Evolutionary conservation across 1,139 yeast genomes (phyloP), one percentile per base, ranked within the genome.

Genomic region (Geotrichum candidum): DNA sequence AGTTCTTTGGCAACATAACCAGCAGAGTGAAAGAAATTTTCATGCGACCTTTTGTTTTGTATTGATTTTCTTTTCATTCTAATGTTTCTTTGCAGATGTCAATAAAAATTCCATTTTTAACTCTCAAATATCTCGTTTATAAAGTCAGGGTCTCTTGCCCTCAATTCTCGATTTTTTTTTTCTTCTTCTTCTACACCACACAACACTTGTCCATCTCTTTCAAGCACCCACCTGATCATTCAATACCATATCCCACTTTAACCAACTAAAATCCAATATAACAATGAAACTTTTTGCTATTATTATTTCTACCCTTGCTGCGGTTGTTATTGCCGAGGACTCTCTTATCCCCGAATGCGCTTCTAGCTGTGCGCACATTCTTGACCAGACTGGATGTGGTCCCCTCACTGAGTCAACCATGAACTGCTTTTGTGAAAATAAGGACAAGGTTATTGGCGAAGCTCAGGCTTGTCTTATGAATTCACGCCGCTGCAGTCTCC

Each of bases 371-470:
- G n/a, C 22, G n/a, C 18, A 31, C 50, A 15, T 60, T 38, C 45
- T 60, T 23, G 59, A 56, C 35, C 53, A 53, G 18, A 48, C 59
- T 15, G 62, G 62, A n/a, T 60, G 62, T 45, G 62, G 62, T n/a
- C 46, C 56, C 11, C 59, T 60, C n/a, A 52, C 56, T 29, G 51
- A 33, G 7, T 38, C 48, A 10, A 60, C 10, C 53, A 48, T 60
- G 48, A n/a, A 22, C 15, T 60, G 62, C 57, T 60, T 60, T 51
- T 60, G 62, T 27, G 54, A 27, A 31, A 60, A 50, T 23, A 60
- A 60, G 52, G 48, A 41, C 48, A 22, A 23, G 25, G 31, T 60
- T 31, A 23, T 45, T 25, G 13, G 18, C 11, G 57, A 60, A 27
- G 54, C 54, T n/a, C 58, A 54, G 41, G n/a, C 22, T 25, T 60